Conservation (phyloP, 495 filamentous ascomycete species). For the Penicillium waksmanii region DNA sequence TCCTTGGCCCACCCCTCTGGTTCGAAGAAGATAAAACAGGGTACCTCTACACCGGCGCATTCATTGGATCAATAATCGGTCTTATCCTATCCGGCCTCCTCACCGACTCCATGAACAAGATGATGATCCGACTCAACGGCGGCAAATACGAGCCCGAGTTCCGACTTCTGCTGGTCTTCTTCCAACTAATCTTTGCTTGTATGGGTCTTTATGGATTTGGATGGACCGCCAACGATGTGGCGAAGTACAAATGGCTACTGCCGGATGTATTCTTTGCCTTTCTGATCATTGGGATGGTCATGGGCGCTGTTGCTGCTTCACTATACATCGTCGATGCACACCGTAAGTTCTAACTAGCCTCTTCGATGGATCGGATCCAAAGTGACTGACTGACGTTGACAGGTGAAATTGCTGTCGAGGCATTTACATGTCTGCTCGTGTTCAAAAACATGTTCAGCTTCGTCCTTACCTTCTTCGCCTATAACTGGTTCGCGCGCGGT, state of each 20-base stretch:
- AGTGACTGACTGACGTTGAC: slow-evolving; percentile 13
- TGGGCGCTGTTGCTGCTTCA: slow-evolving; percentile 82
- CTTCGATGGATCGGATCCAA: too few relatives aligned
- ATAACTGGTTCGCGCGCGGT: slow-evolving; percentile 70
- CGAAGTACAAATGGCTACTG: slow-evolving; percentile 67
- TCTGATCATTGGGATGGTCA: slow-evolving; percentile 83
- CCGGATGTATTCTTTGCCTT: slow-evolving; percentile 79
- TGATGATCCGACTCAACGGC: slow-evolving; percentile 72
- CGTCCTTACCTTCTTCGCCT: slow-evolving; percentile 78
- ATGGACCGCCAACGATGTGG: slow-evolving; percentile 61
- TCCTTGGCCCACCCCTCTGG: slow-evolving; percentile 77
- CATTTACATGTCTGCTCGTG: slow-evolving; percentile 85
- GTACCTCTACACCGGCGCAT: slow-evolving; percentile 87
- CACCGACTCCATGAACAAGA: slow-evolving; percentile 70
- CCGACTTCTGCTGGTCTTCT: slow-evolving; percentile 76
- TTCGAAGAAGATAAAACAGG: slow-evolving; percentile 82
- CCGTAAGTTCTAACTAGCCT: slow-evolving; percentile 54
- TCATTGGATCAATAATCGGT: slow-evolving; percentile 80
- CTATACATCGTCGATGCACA: slow-evolving; percentile 96
- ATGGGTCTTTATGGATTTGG: slow-evolving; percentile 87
- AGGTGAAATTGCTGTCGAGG: slow-evolving; percentile 86
- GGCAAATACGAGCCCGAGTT: slow-evolving; percentile 94
- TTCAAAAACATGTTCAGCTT: slow-evolving; percentile 96
- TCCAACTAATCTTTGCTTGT: slow-evolving; percentile 76
- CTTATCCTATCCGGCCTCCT: slow-evolving; percentile 74